Percentiles rank a stretch among this genome's conserved stretches.
Evolutionary conservation across 2,329 filamentous ascomycete genomes (phyloP).

Genomic region (Colletotrichum tropicale): DNA sequence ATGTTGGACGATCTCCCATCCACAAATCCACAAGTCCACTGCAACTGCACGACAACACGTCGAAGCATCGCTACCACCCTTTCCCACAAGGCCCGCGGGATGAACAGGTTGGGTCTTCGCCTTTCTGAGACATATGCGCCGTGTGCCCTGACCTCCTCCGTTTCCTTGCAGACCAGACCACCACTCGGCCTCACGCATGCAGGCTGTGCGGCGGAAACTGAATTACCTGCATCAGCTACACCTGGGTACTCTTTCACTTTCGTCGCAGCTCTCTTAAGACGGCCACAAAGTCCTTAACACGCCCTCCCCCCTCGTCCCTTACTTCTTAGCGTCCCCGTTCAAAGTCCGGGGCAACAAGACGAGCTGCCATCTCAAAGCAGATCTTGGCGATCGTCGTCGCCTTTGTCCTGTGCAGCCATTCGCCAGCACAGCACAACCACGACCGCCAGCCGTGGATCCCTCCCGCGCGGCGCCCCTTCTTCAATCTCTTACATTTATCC

Average conservation of each 20-base stretch:
- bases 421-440: background rate
- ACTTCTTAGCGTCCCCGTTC: background rate
- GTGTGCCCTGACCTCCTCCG: background rate
- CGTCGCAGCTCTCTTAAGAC: conserved; percentile 8
- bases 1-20: background rate
- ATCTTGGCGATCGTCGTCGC: conserved; percentile 10
- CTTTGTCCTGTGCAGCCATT: background rate
- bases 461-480: background rate
- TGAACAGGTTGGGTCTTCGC: background rate
- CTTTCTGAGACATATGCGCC: background rate
- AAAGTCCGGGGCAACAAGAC: background rate
- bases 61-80: background rate
- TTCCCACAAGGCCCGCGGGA: background rate
- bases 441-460: background rate
- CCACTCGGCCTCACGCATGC: background rate
- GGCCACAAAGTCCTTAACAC: background rate
- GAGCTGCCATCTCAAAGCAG: background rate
- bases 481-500: conserved; percentile 3
- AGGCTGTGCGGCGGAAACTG: background rate
- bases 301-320: background rate
- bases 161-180: background rate
- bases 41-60: background rate
- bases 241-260: background rate
- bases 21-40: background rate
- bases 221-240: background rate